Evolutionary conservation across 2,329 filamentous ascomycete genomes (phyloP).

Genomic region (Penicillium psychrosexuale): DNA sequence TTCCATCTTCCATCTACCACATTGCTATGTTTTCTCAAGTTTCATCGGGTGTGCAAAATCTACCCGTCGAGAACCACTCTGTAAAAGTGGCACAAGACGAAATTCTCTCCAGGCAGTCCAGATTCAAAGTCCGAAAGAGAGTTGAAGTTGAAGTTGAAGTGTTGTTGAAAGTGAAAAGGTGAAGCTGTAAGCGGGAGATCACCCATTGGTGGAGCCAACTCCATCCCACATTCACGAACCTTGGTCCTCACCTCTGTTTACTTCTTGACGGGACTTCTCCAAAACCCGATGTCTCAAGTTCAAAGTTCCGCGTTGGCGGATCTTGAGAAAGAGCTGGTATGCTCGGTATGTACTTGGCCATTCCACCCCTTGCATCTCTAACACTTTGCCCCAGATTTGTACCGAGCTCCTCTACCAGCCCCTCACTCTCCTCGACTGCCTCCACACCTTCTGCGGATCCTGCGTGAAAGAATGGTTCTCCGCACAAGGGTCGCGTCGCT

Average conservation of each 20-base stretch:
- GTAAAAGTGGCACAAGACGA: not conserved
- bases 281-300: constrained; percentile 6
- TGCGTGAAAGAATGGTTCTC: constrained; percentile 96
- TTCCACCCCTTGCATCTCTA: constrained; percentile 17
- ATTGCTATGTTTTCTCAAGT: not conserved
- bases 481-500: constrained; percentile 64
- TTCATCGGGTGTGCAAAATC: not conserved
- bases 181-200: constrained; percentile 10
- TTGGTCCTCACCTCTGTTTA: not conserved
- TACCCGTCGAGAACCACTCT: not conserved
- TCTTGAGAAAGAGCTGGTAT: constrained; percentile 90
- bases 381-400: constrained; percentile 67
- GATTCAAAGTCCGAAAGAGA: not conserved
- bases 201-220: constrained; percentile 6
- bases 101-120: not conserved
- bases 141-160: not conserved
- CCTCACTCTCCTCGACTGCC: constrained; percentile 84
- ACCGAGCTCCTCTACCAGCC: constrained; percentile 91
- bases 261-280: not conserved
- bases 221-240: constrained; percentile 5
- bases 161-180: not conserved
- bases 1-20: not conserved
- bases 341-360: constrained; percentile 68
- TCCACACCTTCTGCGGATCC: constrained; percentile 93
- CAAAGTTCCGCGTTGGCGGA: constrained; percentile 52